Evolutionary conservation across 805 yeast genomes (phyloP), one percentile per base, ranked within the genome.

Genomic region (Vanderwaltozyma tropicalis): DNA sequence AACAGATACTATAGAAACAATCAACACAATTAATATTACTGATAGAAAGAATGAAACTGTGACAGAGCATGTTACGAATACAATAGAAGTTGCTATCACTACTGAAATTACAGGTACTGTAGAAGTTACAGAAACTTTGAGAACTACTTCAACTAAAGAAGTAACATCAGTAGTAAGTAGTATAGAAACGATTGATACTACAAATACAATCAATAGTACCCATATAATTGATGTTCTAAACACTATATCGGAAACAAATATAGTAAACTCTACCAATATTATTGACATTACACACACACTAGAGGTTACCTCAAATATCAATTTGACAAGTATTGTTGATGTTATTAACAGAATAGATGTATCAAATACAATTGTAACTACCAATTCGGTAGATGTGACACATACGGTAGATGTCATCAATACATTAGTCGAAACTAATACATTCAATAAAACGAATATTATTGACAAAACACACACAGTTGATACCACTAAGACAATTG

Each of bases 381-480:
- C 30, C 13, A 28, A 5, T 16, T n/a, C 11, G 8, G 18, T 28
- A 9, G 30, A 28, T 28, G 18, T 26, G 10, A 21, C 24, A 7
- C 24, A 21, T 21, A 21, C 24, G 9, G 10, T 21, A 21, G 24
- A 24, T 8, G 12, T 11, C 4, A 24, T 11, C 9, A 11, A 15
- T 26, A 41, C 16, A 15, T 32, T 31, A 15, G 13, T 28, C 40
- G 35, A 52, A 12, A 42, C 51, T 34, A 54, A 27, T 28, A 49
- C 48, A 28, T 52, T 52, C 52, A 9, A 56, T 51, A 16, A 50
- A 48, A 43, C 53, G 50, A n/a, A 48, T 42, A 34, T 50, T 43
- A 14, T 45, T 37, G 9, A 54, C 38, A 18, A 54, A 52, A 45
- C 10, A 46, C 28, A 5, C 39, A 35, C 32, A 57, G 45, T 13